Conservation (phyloP, 495 filamentous ascomycete genomes). For the Daldinia decipiens region DNA sequence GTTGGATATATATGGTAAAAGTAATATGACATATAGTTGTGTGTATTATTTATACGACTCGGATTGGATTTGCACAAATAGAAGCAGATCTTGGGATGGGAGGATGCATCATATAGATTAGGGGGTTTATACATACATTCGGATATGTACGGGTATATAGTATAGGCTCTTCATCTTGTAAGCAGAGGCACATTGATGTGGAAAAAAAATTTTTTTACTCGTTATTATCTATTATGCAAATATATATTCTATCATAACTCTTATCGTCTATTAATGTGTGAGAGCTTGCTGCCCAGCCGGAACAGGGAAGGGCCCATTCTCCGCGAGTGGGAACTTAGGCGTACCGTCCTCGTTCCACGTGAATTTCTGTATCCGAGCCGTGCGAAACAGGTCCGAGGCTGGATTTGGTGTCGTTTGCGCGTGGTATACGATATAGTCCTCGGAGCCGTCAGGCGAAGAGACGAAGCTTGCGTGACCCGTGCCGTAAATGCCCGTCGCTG, state of each 20-base stretch:
- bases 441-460: conserved; percentile 57
- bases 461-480: conserved; percentile 62
- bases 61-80: not conserved
- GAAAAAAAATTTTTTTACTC: conserved; percentile 5
- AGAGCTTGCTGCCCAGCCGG: conserved; percentile 43
- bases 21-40: not conserved
- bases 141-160: not conserved
- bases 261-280: conserved; percentile 14
- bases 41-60: not conserved
- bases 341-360: conserved; percentile 47
- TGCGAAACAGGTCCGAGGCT: conserved; percentile 40
- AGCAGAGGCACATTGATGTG: not conserved
- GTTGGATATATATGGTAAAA: not conserved
- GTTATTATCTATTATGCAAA: conserved; percentile 19
- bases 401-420: conserved; percentile 50
- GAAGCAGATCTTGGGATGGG: not conserved
- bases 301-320: conserved; percentile 46
- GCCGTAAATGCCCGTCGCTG: conserved; percentile 54
- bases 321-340: conserved; percentile 45
- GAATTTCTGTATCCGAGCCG: conserved; percentile 45
- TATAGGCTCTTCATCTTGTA: not conserved
- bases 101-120: not conserved
- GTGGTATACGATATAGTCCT: conserved; percentile 63
- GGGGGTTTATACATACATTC: not conserved
- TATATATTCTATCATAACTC: conserved; percentile 15